Conservation (phyloP, 805 yeast genomes). For the Debaryomyces tyrocola region DNA sequence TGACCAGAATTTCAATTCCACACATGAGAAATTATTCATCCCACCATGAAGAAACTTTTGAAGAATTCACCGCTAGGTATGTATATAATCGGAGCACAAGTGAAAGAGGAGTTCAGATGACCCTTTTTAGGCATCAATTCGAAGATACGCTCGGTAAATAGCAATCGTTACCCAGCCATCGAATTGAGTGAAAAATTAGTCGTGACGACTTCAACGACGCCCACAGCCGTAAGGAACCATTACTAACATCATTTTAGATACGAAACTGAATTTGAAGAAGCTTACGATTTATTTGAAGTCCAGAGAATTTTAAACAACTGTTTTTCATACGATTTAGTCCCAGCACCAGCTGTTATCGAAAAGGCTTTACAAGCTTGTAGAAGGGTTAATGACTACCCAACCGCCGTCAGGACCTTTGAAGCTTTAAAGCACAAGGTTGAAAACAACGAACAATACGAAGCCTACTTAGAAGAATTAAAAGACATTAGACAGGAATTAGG, state of each 20-base stretch:
- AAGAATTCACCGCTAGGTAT: constrained; percentile 85
- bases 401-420: constrained; percentile 98
- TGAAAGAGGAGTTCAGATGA: neutral
- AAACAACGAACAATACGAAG: constrained; percentile 88
- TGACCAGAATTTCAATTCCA: constrained; percentile 22
- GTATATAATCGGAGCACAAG: constrained; percentile 13
- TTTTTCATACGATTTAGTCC: constrained; percentile 97
- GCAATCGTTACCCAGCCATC: too few relatives aligned
- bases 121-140: too few relatives aligned
- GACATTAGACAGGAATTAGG: constrained; percentile 91
- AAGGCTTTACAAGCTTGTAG: constrained; percentile 97
- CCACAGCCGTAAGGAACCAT: neutral
- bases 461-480: constrained; percentile 92
- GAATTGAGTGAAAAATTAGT: too few relatives aligned
- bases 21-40: constrained; percentile 71
- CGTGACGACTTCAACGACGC: too few relatives aligned
- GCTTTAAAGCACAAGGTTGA: constrained; percentile 96
- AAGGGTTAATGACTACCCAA: constrained; percentile 98
- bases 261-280: constrained; percentile 87
- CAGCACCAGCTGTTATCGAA: constrained; percentile 94
- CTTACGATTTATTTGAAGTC: constrained; percentile 48
- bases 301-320: constrained; percentile 95
- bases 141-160: too few relatives aligned
- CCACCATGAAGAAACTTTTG: constrained; percentile 90
- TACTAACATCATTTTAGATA: constrained; percentile 51